These are phyloP conservation scores for Yamadazyma membranifaciens DNA, from an alignment of 1,139 yeast species.

Conservation along the genomic window DNA sequence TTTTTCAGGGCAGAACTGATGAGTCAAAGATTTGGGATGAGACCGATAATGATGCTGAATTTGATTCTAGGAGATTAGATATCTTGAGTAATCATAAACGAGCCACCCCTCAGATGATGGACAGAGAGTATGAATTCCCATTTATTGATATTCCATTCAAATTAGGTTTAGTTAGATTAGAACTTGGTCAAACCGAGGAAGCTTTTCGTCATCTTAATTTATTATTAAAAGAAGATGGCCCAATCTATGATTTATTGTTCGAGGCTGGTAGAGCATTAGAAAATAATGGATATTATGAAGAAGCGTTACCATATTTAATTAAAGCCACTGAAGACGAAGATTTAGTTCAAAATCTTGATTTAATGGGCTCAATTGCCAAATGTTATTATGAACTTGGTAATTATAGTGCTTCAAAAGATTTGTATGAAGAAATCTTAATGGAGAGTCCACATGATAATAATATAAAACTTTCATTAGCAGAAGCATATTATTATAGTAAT, in stretches of 20 bases:
- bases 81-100: constrained; percentile 19
- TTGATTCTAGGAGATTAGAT: constrained; percentile 59
- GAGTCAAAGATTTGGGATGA: constrained; percentile 96
- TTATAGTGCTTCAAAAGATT: constrained; percentile 64
- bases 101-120: constrained; percentile 15
- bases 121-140: constrained; percentile 54
- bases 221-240: constrained; percentile 53
- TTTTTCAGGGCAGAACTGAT: constrained; percentile 70
- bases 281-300: constrained; percentile 63
- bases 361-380: constrained; percentile 66
- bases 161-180: constrained; percentile 70
- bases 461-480: constrained; percentile 75
- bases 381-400: constrained; percentile 76
- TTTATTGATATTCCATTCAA: constrained; percentile 78
- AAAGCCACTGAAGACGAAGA: constrained; percentile 49
- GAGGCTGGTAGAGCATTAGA: constrained; percentile 78
- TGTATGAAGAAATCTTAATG: constrained; percentile 57
- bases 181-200: constrained; percentile 62
- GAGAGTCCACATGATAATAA: constrained; percentile 68
- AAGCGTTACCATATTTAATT: constrained; percentile 65
- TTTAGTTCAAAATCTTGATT: constrained; percentile 36
- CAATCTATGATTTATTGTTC: constrained; percentile 67
- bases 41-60: constrained; percentile 72
- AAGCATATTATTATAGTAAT: constrained; percentile 71
- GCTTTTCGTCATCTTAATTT: constrained; percentile 64